Evolutionary conservation across 805 yeast genomes (phyloP).

Genomic region (Starmera caribaea): DNA sequence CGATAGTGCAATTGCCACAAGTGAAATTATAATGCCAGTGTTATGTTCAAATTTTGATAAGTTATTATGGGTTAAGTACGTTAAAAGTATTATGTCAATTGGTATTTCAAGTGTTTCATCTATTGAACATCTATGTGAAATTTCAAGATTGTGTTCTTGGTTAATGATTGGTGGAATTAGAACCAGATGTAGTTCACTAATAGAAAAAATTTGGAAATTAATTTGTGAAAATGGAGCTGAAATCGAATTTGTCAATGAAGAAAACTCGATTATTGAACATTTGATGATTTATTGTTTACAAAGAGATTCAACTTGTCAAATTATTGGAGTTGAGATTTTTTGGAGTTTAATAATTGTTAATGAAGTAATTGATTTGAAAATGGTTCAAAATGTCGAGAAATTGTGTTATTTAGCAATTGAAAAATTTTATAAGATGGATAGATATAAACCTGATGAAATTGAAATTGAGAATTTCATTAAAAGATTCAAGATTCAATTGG

Average conservation of each 20-base stretch:
- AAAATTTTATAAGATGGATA: conserved; percentile 47
- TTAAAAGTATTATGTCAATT: conserved; percentile 46
- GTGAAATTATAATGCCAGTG: conserved; percentile 43
- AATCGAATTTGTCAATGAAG: conserved; percentile 47
- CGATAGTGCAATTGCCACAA: conserved; percentile 43
- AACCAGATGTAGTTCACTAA: conserved; percentile 41
- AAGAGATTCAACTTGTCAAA: conserved; percentile 48
- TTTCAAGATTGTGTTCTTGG: conserved; percentile 64
- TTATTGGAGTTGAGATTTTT: conserved; percentile 52
- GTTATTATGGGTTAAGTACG: conserved; percentile 58
- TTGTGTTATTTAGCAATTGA: conserved; percentile 57
- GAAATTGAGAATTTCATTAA: conserved; percentile 48
- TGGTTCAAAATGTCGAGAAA: conserved; percentile 48
- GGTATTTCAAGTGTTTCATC: conserved; percentile 62
- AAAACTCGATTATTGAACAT: conserved; percentile 52
- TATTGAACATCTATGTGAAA: conserved; percentile 57
- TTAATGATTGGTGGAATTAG: conserved; percentile 57
- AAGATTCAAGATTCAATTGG: conserved; percentile 36
- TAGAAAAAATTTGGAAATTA: conserved; percentile 64
- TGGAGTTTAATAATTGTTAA: conserved; percentile 60
- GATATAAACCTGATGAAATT: conserved; percentile 43
- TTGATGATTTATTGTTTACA: conserved; percentile 63
- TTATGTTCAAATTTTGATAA: conserved; percentile 45
- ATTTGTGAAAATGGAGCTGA: conserved; percentile 63
- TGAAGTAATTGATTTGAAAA: conserved; percentile 48